Evolutionary conservation across 148 eudicot genomes (phyloP).

Genomic region (Linanthus parryae): DNA sequence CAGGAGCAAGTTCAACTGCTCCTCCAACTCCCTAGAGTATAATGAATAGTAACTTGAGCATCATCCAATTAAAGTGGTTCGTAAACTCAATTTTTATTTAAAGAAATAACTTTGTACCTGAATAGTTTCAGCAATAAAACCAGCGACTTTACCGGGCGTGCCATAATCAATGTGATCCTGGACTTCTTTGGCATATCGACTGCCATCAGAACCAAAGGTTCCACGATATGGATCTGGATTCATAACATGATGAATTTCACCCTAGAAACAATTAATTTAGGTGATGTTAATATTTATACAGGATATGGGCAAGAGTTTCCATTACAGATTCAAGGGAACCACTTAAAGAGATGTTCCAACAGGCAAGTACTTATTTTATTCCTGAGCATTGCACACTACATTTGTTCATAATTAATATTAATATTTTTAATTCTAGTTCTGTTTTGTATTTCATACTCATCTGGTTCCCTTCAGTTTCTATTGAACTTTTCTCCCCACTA

Average conservation of each 20-base stretch:
- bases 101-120: conserved; percentile 83
- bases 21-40: conserved; percentile 90
- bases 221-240: conserved; percentile 98
- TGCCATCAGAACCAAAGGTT: conserved; percentile 75
- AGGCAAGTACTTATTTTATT: no score
- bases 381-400: no score
- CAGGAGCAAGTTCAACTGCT: conserved; percentile 96
- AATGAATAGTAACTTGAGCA: not conserved
- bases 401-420: no score
- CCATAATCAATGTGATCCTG: conserved; percentile 92
- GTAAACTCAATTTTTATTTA: not conserved
- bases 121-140: conserved; percentile 96
- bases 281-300: no score
- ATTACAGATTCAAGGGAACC: no score
- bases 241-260: conserved; percentile 90
- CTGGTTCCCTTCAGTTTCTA: no score
- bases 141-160: conserved; percentile 89
- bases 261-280: conserved; percentile 38
- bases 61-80: not conserved
- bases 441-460: no score
- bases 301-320: no score
- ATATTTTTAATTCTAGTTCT: no score
- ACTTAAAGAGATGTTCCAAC: no score
- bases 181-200: conserved; percentile 71
- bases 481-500: no score